Percentiles rank a stretch among this genome's conserved stretches.
Evolutionary conservation across 352 stramenopile species (phyloP).

Genomic region (Elongisporangium senticosum): DNA sequence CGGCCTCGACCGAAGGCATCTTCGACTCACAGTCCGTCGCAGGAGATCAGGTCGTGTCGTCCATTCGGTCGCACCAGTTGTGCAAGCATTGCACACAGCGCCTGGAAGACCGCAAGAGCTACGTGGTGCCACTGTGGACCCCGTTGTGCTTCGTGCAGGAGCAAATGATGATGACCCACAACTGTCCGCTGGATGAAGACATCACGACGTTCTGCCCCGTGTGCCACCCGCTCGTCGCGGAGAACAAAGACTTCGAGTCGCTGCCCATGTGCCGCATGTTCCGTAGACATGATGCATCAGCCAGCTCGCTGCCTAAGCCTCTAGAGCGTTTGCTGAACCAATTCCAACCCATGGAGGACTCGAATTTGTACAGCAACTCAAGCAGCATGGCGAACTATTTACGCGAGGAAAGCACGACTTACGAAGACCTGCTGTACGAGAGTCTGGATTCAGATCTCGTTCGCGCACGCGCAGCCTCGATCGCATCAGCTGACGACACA

Average conservation of each 20-base stretch:
- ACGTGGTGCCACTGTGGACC: slow-evolving; percentile 75
- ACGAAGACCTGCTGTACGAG: slow-evolving; percentile 48
- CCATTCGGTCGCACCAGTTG: slow-evolving; percentile 32
- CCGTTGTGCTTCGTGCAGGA: slow-evolving; percentile 81
- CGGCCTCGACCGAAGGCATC: slow-evolving; percentile 34
- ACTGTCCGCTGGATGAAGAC: slow-evolving; percentile 60
- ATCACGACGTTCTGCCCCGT: slow-evolving; percentile 59
- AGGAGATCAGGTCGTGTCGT: slow-evolving; percentile 25
- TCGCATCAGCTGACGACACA: slow-evolving; percentile 44
- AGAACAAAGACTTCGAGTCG: slow-evolving; percentile 58
- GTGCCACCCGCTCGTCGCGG: slow-evolving; percentile 39
- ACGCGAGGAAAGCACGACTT: slow-evolving; percentile 19
- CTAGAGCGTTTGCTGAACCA: slow-evolving; percentile 51
- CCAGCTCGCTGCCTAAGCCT: slow-evolving; percentile 48
- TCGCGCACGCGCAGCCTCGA: slow-evolving; percentile 48
- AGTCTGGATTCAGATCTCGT: slow-evolving; percentile 64
- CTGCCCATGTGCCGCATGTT: slow-evolving; percentile 80
- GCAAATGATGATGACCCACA: slow-evolving; percentile 65
- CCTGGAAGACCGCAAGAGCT: slow-evolving; percentile 56
- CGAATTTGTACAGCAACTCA: not conserved
- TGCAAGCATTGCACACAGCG: slow-evolving; percentile 68
- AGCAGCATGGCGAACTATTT: not conserved
- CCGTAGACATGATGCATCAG: slow-evolving; percentile 27
- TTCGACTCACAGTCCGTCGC: slow-evolving; percentile 30
- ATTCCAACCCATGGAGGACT: slow-evolving; percentile 23